Evolutionary conservation across 139 green algal genomes (phyloP).

Genomic region (Haematococcus lacustris): DNA sequence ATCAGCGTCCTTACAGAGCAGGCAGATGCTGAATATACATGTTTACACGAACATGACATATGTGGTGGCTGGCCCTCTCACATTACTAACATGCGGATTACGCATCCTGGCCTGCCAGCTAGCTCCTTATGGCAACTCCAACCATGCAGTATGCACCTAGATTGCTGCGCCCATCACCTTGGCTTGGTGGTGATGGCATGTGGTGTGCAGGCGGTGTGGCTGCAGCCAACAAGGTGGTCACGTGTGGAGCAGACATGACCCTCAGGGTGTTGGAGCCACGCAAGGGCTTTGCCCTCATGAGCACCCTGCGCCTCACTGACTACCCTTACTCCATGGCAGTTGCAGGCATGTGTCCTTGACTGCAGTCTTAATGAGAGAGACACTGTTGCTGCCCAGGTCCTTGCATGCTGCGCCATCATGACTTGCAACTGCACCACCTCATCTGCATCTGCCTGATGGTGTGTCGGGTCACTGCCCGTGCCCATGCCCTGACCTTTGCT

Average conservation of each 20-base stretch:
- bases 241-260: slow-evolving; percentile 52
- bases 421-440: not conserved
- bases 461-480: not conserved
- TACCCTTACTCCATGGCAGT: slow-evolving; percentile 57
- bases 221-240: slow-evolving; percentile 30
- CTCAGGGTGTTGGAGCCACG: slow-evolving; percentile 45
- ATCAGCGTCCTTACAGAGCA: no score
- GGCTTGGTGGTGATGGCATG: no score
- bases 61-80: no score
- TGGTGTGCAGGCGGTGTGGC: slow-evolving; percentile 27
- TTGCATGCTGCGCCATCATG: no score
- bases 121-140: no score
- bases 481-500: not conserved
- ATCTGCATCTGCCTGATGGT: not conserved
- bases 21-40: no score
- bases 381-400: no score
- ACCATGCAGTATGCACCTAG: no score
- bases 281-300: slow-evolving; percentile 20
- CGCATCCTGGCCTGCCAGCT: no score
- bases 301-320: slow-evolving; percentile 34
- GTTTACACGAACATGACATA: no score
- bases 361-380: not conserved
- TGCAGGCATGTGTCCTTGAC: slow-evolving; percentile 4
- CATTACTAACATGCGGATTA: no score
- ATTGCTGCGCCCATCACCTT: no score